Conservation (phyloP, 306 rosid species). For the Alnus rubra region DNA sequence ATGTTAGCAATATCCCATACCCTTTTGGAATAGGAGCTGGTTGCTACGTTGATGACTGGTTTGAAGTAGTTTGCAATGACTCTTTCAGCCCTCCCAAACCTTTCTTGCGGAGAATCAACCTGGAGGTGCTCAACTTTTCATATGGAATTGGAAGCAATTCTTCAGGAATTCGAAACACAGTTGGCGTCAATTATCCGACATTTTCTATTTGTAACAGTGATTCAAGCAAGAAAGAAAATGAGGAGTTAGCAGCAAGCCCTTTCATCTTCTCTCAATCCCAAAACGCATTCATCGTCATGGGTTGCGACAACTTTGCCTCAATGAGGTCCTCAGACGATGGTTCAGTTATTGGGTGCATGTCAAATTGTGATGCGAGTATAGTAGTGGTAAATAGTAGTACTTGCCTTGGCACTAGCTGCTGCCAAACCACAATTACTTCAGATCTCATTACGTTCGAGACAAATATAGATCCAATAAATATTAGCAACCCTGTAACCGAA, state of each 20-base stretch:
- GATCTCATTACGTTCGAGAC: neutral
- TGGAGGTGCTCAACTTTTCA: neutral
- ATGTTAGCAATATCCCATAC: neutral
- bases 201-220: neutral
- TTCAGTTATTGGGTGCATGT: neutral
- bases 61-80: neutral
- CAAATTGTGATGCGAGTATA: neutral
- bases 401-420: neutral
- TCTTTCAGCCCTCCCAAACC: neutral
- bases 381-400: neutral
- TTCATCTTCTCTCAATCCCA: neutral
- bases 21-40: neutral
- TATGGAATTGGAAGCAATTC: neutral
- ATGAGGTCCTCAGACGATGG: neutral
- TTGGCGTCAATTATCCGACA: neutral
- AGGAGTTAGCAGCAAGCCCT: conserved; percentile 1
- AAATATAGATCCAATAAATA: neutral
- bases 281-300: conserved; percentile 5
- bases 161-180: neutral
- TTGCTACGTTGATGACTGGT: conserved; percentile 14
- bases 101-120: neutral
- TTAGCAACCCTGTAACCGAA: too few relatives aligned
- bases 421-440: neutral
- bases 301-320: conserved; percentile 2
- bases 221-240: neutral